Percentiles rank a stretch among this genome's conserved stretches.
phyloP scores from a whole-genome alignment of 192 early-diverging fungal genomes.

The Funneliformis geosporum region DNA sequence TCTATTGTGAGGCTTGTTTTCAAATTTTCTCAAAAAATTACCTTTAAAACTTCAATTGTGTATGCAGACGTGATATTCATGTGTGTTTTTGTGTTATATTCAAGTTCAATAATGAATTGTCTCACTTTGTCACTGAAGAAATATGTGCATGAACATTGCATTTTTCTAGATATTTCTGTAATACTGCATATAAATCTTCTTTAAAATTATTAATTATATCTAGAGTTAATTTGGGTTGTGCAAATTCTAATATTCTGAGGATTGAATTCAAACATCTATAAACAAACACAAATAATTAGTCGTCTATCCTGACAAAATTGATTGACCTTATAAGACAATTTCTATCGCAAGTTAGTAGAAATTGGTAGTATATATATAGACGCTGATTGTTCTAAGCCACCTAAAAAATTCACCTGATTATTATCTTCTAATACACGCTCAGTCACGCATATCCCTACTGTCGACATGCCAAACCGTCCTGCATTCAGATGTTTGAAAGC shows the following conservation, averaged over 20 bases:
- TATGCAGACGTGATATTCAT: background rate
- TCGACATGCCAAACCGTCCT: slow-evolving; percentile 15
- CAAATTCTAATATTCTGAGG: background rate
- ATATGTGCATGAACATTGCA: background rate
- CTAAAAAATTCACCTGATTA: no score
- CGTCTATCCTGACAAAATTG: background rate
- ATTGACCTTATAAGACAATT: no score
- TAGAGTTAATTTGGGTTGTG: background rate
- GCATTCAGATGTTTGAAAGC: slow-evolving; percentile 20
- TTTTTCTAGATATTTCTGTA: background rate
- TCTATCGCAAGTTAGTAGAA: background rate
- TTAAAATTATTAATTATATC: background rate
- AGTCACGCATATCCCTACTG: slow-evolving; percentile 24
- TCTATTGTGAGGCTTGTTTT: no score
- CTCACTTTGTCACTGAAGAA: background rate
- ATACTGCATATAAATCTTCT: background rate
- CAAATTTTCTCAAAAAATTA: slow-evolving; percentile 8
- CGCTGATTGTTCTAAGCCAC: no score
- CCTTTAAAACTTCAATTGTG: background rate
- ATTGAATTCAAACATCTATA: slow-evolving; percentile 13
- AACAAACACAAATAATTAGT: slow-evolving; percentile 4
- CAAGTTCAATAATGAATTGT: background rate
- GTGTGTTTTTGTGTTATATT: background rate
- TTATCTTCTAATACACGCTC: background rate
- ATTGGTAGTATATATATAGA: background rate